phyloP scores from a whole-genome alignment of 2,329 filamentous ascomycete species.

The Hyphodiscus sp. region DNA sequence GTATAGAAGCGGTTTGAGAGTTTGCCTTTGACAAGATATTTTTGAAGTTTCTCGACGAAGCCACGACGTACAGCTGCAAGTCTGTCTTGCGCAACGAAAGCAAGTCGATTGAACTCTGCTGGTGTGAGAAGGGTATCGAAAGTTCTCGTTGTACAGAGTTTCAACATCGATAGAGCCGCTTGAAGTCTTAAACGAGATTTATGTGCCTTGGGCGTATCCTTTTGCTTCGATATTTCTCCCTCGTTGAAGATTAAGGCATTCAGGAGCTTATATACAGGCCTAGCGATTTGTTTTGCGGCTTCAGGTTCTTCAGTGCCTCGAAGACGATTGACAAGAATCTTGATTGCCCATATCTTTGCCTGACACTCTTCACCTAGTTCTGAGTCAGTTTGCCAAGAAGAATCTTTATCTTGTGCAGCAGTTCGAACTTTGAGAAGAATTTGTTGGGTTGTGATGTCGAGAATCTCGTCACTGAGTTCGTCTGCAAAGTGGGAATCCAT shows the following conservation, averaged over 20 bases:
- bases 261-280: constrained; percentile 70
- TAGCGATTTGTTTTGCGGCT: constrained; percentile 52
- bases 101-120: constrained; percentile 72
- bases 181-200: constrained; percentile 74
- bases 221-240: constrained; percentile 72
- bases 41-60: constrained; percentile 83
- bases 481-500: constrained; percentile 66
- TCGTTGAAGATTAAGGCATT: constrained; percentile 67
- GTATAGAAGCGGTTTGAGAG: constrained; percentile 77
- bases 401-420: constrained; percentile 48
- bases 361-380: constrained; percentile 73
- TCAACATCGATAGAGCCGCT: constrained; percentile 74
- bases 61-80: constrained; percentile 65
- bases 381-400: constrained; percentile 61
- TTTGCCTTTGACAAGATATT: constrained; percentile 71
- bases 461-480: constrained; percentile 68
- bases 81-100: constrained; percentile 73
- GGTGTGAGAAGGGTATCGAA: constrained; percentile 72
- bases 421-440: constrained; percentile 66
- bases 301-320: constrained; percentile 48
- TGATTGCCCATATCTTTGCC: constrained; percentile 78
- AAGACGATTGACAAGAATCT: constrained; percentile 79
- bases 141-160: constrained; percentile 70
- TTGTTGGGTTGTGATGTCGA: constrained; percentile 69
- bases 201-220: constrained; percentile 71